These are phyloP conservation scores for Chalaropsis ovoidea DNA, from an alignment of 2,329 filamentous ascomycete species.

Conservation along the genomic window DNA sequence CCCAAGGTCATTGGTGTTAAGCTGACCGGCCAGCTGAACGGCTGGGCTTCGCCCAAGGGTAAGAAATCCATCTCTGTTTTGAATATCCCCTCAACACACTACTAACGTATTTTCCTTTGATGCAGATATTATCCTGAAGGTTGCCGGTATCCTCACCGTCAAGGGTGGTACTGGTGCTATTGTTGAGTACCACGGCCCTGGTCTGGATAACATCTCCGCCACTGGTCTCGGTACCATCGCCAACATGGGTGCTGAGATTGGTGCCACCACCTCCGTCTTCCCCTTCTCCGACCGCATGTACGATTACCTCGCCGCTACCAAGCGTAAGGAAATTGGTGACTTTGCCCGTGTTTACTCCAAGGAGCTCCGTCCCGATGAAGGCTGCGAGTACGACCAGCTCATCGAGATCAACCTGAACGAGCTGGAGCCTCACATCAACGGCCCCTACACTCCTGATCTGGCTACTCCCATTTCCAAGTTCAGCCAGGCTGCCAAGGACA, in stretches of 20 bases:
- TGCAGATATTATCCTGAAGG: constrained; percentile 83
- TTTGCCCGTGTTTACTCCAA: constrained; percentile 75
- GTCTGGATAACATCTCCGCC: constrained; percentile 56
- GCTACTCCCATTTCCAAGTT: constrained; percentile 97
- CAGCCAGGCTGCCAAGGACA: constrained; percentile 83
- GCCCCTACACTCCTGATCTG: constrained; percentile 96
- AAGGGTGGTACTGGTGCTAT: constrained; percentile 96
- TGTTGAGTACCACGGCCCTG: constrained; percentile 63
- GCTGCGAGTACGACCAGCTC: constrained; percentile 87
- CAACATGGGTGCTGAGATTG: constrained; percentile 65
- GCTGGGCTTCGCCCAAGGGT: constrained; percentile 81
- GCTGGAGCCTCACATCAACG: constrained; percentile 97
- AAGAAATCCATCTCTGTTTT: constrained; percentile 13
- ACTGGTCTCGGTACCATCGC: constrained; percentile 79
- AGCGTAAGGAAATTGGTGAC: constrained; percentile 81
- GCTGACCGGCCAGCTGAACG: constrained; percentile 77
- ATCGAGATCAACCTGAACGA: constrained; percentile 92
- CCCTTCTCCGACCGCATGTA: constrained; percentile 98
- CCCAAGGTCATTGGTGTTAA: constrained; percentile 95
- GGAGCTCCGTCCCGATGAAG: constrained; percentile 78
- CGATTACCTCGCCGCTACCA: constrained; percentile 86
- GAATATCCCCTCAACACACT: constrained; percentile 22
- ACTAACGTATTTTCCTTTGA: constrained; percentile 31
- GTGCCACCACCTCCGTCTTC: constrained; percentile 88
- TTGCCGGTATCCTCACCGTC: constrained; percentile 91